Conservation (phyloP, 108 stramenopile genomes). For the Mediolabrus comicus region DNA sequence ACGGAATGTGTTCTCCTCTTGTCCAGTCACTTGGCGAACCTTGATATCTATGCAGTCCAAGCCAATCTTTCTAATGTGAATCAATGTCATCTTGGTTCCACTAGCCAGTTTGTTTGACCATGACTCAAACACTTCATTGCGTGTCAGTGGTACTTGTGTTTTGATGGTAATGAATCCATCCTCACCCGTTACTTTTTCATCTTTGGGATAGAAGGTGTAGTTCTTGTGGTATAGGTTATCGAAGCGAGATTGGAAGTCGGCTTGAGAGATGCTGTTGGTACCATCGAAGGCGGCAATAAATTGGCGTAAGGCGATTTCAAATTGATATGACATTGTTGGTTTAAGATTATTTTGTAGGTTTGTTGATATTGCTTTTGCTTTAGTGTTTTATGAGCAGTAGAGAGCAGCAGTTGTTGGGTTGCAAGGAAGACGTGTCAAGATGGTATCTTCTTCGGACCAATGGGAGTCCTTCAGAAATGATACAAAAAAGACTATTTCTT, state of each 20-base stretch:
- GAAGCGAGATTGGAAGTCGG: not conserved
- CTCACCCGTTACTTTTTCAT: not conserved
- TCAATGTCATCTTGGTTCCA: not conserved
- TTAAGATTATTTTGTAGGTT: not conserved
- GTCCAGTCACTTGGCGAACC: not conserved
- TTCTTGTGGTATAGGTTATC: not conserved
- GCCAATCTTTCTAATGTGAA: slow-evolving; percentile 2
- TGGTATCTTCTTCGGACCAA: too few species aligned
- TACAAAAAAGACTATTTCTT: too few species aligned
- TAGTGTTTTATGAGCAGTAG: too few species aligned
- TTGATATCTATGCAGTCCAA: slow-evolving; percentile 6
- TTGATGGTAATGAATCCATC: not conserved
- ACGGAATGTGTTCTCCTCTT: not conserved
- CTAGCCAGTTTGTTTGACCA: not conserved
- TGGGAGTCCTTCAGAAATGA: too few species aligned
- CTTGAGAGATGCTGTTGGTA: not conserved
- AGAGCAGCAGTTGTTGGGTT: too few species aligned
- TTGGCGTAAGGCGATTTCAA: slow-evolving; percentile 1
- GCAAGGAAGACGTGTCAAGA: too few species aligned
- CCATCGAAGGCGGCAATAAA: slow-evolving; percentile 9
- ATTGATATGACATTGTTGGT: not conserved
- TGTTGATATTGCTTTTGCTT: too few species aligned
- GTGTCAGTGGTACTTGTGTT: not conserved
- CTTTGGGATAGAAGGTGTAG: not conserved
- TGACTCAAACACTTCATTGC: not conserved